Base-by-base conservation (phyloP, 352 stramenopile genomes). In the Aphanomyces astaci region DNA sequence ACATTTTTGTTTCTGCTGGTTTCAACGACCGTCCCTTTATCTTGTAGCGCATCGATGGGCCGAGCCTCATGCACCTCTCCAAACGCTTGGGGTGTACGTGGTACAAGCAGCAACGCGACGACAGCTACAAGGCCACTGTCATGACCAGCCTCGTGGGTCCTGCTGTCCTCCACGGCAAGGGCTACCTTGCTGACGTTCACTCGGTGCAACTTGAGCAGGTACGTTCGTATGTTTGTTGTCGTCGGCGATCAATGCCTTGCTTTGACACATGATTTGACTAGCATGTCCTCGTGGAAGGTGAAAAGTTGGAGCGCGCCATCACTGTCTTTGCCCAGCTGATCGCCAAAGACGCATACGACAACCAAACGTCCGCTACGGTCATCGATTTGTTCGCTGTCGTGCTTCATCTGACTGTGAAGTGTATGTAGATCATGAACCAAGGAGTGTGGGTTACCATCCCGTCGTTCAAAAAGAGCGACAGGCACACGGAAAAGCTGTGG, bases 391-490 rank as follows among this genome's bases (percentile, higher is more conserved):
- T 10, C 48, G 27, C 11, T 3, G n/a, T n/a, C 48, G n/a, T 1
- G 10, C 51, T 36, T 43, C 7, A 43, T 11, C 32, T 39, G 11
- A 22, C 30, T n/a, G n/a, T n/a, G n/a, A n/a, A n/a, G n/a, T n/a
- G 22, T 5, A 15, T 39, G 7, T 59, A 59, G 51, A 15, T n/a
- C 30, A 19, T 59, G 22, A 32, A 28, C 17, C 11, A n/a, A 22
- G 51, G 51, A 9, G 51, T 59, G 7, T 30, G 15, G 15, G 51
- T 59, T 19, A 22, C 51, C 7, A 28, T 59, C 30, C 51, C 51
- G 0, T 59, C 51, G 7, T 59, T 59, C 30, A 59, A 59, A 25
- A 59, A 59, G 51, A 59, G 51, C 30, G 51, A 59, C 15, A 59
- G 1, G 11, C 19, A 59, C 51, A 59, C 51, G 22, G 13, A 59